These are phyloP conservation scores for Sugiyamaella novakii DNA, from an alignment of 1,139 yeast genomes.

Conservation along the genomic window DNA sequence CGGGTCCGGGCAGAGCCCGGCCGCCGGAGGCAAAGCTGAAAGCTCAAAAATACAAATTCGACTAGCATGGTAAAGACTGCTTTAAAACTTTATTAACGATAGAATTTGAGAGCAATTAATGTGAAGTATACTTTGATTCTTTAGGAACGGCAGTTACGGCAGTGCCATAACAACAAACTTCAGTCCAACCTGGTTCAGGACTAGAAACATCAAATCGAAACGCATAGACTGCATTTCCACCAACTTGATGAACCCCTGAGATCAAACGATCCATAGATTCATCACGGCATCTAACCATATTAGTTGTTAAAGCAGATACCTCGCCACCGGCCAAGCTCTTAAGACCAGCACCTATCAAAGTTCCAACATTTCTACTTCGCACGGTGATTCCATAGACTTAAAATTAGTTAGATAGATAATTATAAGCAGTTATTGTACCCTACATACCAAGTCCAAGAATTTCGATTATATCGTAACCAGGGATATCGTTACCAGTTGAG, in stretches of 20 bases:
- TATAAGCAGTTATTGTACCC: too few species aligned
- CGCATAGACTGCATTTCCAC: slow-evolving; percentile 35
- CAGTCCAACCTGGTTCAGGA: slow-evolving; percentile 29
- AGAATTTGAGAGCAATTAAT: too few species aligned
- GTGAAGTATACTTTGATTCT: not conserved
- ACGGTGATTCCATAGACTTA: slow-evolving; percentile 34
- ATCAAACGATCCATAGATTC: slow-evolving; percentile 34
- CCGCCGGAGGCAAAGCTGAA: too few species aligned
- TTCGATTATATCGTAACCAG: slow-evolving; percentile 31
- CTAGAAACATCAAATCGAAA: slow-evolving; percentile 31
- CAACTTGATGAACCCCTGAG: slow-evolving; percentile 29
- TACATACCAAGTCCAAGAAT: slow-evolving; percentile 25
- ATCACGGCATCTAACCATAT: slow-evolving; percentile 31
- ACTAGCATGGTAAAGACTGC: too few species aligned
- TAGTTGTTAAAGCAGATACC: slow-evolving; percentile 30
- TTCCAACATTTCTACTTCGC: slow-evolving; percentile 28
- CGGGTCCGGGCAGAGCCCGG: not conserved
- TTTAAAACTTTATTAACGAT: too few species aligned
- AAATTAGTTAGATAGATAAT: slow-evolving; percentile 7
- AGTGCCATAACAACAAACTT: slow-evolving; percentile 35
- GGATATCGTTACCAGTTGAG: slow-evolving; percentile 33
- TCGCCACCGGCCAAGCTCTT: slow-evolving; percentile 35
- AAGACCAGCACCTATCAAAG: slow-evolving; percentile 32
- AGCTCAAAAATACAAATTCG: too few species aligned
- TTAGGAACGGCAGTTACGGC: slow-evolving; percentile 28